A percentile compares a stretch with the other conserved stretches of the same genome.
These are phyloP conservation scores for Debaryomycetaceae sp. DNA, from an alignment of 1,139 yeast species.

Conservation along the genomic window DNA sequence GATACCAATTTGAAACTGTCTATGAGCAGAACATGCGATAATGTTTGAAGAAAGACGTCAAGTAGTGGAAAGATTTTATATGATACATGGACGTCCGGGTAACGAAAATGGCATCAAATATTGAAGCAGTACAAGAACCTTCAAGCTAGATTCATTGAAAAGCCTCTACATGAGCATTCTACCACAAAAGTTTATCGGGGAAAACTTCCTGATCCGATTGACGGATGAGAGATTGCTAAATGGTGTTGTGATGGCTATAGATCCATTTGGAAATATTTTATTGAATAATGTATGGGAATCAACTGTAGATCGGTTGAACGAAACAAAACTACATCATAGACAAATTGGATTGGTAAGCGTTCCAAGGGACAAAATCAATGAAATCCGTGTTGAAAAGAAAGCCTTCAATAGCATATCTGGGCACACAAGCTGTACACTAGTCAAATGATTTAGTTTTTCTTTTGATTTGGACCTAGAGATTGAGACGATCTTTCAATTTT, in stretches of 20 bases:
- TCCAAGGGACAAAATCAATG: conserved; percentile 29
- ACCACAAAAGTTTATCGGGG: conserved; percentile 33
- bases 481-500: background rate
- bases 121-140: no score
- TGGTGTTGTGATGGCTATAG: conserved; percentile 42
- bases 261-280: conserved; percentile 45
- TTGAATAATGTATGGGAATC: conserved; percentile 35
- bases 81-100: background rate
- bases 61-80: background rate
- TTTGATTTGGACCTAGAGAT: background rate
- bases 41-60: conserved; percentile 26
- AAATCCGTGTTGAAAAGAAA: conserved; percentile 22
- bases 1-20: conserved; percentile 18
- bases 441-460: background rate
- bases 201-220: conserved; percentile 25
- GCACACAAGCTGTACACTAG: background rate
- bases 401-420: conserved; percentile 12
- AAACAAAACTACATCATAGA: conserved; percentile 22
- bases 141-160: no score
- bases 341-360: conserved; percentile 47
- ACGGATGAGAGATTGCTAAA: conserved; percentile 32
- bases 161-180: conserved; percentile 1
- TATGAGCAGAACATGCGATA: conserved; percentile 46
- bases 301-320: conserved; percentile 24
- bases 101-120: background rate